phyloP scores from a whole-genome alignment of 192 early-diverging fungal species.

The Radiomyces spectabilis region DNA sequence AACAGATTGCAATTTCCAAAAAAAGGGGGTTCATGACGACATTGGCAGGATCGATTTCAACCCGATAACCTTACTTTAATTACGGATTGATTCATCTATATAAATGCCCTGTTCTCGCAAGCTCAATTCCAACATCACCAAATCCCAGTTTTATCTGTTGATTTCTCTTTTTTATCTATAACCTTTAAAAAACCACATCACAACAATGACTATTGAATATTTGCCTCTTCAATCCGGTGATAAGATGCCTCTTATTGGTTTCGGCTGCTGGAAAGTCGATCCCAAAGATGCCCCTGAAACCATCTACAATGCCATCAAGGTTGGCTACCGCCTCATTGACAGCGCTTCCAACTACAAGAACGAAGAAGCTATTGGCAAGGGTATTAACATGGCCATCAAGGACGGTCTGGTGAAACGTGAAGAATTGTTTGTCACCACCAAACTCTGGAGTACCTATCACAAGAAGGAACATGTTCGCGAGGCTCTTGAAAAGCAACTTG shows the following conservation, averaged over 20 bases:
- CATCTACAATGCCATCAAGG: slow-evolving; percentile 26
- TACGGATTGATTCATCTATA: no score
- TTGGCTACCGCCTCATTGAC: slow-evolving; percentile 31
- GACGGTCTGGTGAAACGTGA: slow-evolving; percentile 41
- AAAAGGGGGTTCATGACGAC: no score
- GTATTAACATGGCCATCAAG: slow-evolving; percentile 37
- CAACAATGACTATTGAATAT: background rate
- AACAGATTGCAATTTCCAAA: no score
- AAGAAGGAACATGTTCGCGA: slow-evolving; percentile 34
- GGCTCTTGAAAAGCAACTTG: slow-evolving; percentile 41
- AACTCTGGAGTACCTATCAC: slow-evolving; percentile 58
- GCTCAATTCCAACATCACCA: no score
- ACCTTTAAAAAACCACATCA: background rate
- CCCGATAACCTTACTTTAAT: no score
- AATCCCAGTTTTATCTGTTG: no score
- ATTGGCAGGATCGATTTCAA: no score
- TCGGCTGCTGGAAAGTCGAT: slow-evolving; percentile 43
- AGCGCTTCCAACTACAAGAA: slow-evolving; percentile 53
- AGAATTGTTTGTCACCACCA: slow-evolving; percentile 31
- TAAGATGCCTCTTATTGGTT: slow-evolving; percentile 41
- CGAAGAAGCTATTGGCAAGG: slow-evolving; percentile 47
- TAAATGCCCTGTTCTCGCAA: no score
- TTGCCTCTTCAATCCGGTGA: slow-evolving; percentile 32
- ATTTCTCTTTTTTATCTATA: no score
- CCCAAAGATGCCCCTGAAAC: slow-evolving; percentile 29